Evolutionary conservation across 331 rosid genomes (phyloP).

Genomic region (Arachis monticola): DNA sequence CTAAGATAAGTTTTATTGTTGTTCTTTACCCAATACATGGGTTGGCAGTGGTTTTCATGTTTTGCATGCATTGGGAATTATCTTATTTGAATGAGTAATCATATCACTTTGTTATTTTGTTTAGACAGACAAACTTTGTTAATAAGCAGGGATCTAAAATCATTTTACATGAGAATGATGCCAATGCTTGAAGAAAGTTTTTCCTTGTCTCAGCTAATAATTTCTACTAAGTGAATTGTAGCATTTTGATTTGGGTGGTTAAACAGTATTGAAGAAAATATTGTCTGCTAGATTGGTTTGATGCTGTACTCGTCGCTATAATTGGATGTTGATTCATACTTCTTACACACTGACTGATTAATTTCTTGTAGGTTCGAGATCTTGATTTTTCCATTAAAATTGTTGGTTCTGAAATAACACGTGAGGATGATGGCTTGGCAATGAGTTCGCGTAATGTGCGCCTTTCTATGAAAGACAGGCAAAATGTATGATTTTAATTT

Average conservation of each 20-base stretch:
- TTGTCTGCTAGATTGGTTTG: too few species aligned
- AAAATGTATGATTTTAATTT: slow-evolving; percentile 56
- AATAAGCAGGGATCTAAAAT: background rate
- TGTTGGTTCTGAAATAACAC: slow-evolving; percentile 68
- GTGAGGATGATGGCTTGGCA: slow-evolving; percentile 85
- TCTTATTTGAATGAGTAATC: background rate
- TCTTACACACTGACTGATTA: slow-evolving; percentile 17
- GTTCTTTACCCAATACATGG: background rate
- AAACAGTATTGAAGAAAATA: too few species aligned
- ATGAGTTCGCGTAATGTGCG: slow-evolving; percentile 92
- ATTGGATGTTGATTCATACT: background rate
- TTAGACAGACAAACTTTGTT: background rate
- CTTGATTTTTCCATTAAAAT: slow-evolving; percentile 80
- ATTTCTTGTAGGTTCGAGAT: slow-evolving; percentile 77
- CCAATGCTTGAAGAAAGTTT: background rate
- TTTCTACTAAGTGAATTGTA: background rate
- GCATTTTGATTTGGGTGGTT: background rate
- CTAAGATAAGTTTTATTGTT: background rate
- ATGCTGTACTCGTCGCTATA: background rate
- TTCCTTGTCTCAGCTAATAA: background rate
- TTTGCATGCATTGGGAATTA: background rate
- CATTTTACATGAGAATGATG: slow-evolving; percentile 1
- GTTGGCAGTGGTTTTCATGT: background rate
- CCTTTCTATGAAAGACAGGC: slow-evolving; percentile 76
- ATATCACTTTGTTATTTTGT: background rate